Base-by-base conservation (phyloP, 331 rosid species). In the Prunus yedoensis region DNA sequence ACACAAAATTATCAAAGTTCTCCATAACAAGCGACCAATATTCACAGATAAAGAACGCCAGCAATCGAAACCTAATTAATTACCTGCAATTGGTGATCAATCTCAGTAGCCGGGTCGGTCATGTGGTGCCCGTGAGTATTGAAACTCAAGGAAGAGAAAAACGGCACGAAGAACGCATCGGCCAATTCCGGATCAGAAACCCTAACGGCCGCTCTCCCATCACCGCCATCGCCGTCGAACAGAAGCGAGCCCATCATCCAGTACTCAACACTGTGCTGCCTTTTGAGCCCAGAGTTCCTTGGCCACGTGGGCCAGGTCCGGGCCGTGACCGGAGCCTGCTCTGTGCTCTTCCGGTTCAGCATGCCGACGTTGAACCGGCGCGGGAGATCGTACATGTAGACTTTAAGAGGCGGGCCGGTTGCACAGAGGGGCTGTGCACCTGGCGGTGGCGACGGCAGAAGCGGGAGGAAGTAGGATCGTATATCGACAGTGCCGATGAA, bases 161-260 rank as follows among this genome's bases (percentile, higher is more conserved):
- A 92, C 0, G 99, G 99, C 14, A 95, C 99, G 18, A 92, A 95
- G 79, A 95, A 92, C 10, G 91, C 96, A 52, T 92, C 93, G 0
- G 98, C 99, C 23, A 78, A 25, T 75, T 88, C 98, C 27, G 97
- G 98, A 91, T 95, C 97, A 59, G 79, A 87, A 76, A 92, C 96
- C 89, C 94, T 92, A 50, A 89, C 75, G 10, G 81, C 97, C 46
- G 89, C 96, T 10, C 85, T 61, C 67, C 38, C 82, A 9, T 75
- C 79, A 1, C 70, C 85, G 58, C 60, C 78, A 8, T 50, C 86
- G 35, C 53, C 61, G 14, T 82, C 83, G 52, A 79, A 70, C 28
- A 95, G 30, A 45, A 95, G 90, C 89, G 96, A 95, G 4, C 98
- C 89, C 90, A 88, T 92, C 97, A 95, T 89, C 99, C 99, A 95